Evolutionary conservation across 2,329 filamentous ascomycete genomes (phyloP).

Genomic region (Zasmidium cellare): DNA sequence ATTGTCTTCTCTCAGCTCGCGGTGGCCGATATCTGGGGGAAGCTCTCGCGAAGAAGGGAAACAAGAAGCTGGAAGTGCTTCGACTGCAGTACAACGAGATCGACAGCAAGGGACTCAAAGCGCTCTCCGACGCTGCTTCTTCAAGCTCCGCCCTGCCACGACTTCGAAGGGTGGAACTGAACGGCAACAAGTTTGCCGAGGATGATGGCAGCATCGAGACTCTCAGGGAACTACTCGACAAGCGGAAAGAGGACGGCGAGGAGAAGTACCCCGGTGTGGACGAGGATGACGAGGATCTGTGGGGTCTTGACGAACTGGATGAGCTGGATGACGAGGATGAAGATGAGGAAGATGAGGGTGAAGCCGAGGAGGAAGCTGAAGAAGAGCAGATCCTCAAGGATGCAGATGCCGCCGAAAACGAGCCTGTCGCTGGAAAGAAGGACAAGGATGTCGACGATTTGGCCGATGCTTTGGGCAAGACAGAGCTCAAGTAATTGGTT

Average conservation of each 20-base stretch:
- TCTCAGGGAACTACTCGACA: conserved; percentile 60
- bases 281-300: conserved; percentile 73
- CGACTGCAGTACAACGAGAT: conserved; percentile 95
- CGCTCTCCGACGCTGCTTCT: conserved; percentile 67
- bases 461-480: conserved; percentile 73
- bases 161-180: conserved; percentile 84
- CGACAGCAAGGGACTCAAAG: conserved; percentile 70
- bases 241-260: conserved; percentile 52
- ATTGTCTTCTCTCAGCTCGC: conserved; percentile 78
- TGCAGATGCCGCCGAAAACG: conserved; percentile 70
- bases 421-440: conserved; percentile 69
- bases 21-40: conserved; percentile 73
- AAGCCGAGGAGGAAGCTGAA: conserved; percentile 58
- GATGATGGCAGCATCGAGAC: conserved; percentile 72
- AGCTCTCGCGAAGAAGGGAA: conserved; percentile 72
- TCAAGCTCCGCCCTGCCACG: conserved; percentile 62
- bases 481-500: conserved; percentile 41
- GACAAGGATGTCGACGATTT: conserved; percentile 80
- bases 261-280: conserved; percentile 56
- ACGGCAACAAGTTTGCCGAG: conserved; percentile 92
- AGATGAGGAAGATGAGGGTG: conserved; percentile 58
- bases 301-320: conserved; percentile 82
- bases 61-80: conserved; percentile 76
- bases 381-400: conserved; percentile 70
- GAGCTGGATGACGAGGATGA: conserved; percentile 78